These are phyloP conservation scores for Monosporascus sp. DNA, from an alignment of 2,329 filamentous ascomycete species.

Conservation along the genomic window DNA sequence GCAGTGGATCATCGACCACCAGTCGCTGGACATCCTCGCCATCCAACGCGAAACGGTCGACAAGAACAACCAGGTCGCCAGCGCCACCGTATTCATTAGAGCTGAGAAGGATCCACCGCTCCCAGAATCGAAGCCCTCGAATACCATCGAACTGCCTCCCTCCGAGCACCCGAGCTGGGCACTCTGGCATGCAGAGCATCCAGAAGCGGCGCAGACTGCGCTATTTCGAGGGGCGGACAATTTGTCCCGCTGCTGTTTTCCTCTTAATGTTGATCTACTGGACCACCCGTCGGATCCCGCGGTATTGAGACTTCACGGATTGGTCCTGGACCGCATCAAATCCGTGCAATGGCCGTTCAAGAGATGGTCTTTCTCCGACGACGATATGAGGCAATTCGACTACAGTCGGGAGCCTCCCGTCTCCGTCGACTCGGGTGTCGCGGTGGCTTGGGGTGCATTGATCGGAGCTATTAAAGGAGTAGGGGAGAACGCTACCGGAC, in stretches of 20 bases:
- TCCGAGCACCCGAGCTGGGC: constrained; percentile 1
- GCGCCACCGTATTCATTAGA: not conserved
- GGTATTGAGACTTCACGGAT: not conserved
- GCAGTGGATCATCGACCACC: constrained; percentile 2
- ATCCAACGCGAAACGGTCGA: constrained; percentile 1
- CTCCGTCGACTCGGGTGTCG: not conserved
- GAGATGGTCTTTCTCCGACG: not conserved
- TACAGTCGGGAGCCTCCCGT: not conserved
- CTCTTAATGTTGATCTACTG: not conserved
- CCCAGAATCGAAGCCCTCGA: not conserved
- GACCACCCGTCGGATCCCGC: not conserved
- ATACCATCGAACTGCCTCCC: not conserved
- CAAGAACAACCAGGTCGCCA: constrained; percentile 2
- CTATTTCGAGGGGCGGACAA: not conserved
- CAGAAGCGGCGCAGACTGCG: not conserved
- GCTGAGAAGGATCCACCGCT: not conserved
- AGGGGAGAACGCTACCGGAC: not conserved
- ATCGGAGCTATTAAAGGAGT: not conserved
- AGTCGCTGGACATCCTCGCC: constrained; percentile 1
- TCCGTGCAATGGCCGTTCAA: constrained; percentile 3
- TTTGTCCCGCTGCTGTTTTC: not conserved
- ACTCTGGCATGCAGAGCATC: constrained; percentile 1
- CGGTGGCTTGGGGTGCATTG: not conserved
- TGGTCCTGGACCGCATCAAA: not conserved
- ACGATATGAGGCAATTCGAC: constrained; percentile 3